Evolutionary conservation across 257 asterid species (phyloP).

Genomic region (Cruciata laevipes): DNA sequence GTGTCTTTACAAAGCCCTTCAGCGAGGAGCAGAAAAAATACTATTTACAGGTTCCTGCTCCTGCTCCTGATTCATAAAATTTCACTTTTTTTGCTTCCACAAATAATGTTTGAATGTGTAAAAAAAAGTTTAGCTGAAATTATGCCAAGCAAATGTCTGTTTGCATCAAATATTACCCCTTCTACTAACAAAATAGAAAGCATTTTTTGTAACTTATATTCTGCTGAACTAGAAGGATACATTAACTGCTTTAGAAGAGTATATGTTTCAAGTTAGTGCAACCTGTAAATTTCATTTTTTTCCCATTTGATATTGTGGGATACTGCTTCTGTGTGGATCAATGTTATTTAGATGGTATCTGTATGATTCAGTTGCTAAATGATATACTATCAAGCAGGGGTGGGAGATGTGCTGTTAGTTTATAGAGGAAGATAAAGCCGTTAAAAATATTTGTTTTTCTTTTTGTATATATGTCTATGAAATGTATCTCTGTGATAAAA

Average conservation of each 20-base stretch:
- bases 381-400: neutral
- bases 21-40: conserved; percentile 65
- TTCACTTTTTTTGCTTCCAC: neutral
- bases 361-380: neutral
- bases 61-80: conserved; percentile 2
- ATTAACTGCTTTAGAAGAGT: neutral
- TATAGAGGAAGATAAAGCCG: neutral
- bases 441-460: neutral
- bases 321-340: neutral
- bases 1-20: conserved; percentile 64
- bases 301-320: neutral
- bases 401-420: conserved; percentile 4
- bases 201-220: neutral
- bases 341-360: neutral
- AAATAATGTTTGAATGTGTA: neutral
- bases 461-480: neutral
- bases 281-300: neutral
- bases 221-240: neutral
- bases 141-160: too few relatives aligned
- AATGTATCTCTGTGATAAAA: neutral
- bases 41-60: conserved; percentile 66
- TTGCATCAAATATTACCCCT: too few relatives aligned
- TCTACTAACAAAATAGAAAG: too few relatives aligned
- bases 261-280: neutral
- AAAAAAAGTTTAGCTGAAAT: too few relatives aligned